A percentile compares a stretch with the other conserved stretches of the same genome.
Evolutionary conservation across 768 basidiomycete species (phyloP).

Genomic region (Lentinula sp.): DNA sequence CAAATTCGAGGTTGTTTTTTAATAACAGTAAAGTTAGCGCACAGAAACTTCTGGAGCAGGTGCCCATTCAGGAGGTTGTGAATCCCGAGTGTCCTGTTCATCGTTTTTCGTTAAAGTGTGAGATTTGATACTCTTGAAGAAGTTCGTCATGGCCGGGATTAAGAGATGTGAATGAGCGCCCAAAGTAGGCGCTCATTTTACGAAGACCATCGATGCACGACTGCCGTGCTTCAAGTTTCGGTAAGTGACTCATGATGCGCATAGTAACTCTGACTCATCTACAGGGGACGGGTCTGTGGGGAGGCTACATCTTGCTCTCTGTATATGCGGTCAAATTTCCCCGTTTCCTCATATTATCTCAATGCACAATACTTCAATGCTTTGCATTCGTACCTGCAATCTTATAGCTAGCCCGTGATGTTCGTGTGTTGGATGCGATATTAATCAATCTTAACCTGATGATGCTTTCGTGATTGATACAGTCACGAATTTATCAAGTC

Average conservation of each 20-base stretch:
- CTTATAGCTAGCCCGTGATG: no score
- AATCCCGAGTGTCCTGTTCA: not conserved
- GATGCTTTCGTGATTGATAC: no score
- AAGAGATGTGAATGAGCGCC: not conserved
- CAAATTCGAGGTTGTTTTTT: not conserved
- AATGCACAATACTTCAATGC: no score
- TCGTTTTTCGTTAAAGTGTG: not conserved
- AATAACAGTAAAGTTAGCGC: slow-evolving; percentile 5
- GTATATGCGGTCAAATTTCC: not conserved
- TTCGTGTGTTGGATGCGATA: no score
- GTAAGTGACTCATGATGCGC: no score
- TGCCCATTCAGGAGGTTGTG: slow-evolving; percentile 47
- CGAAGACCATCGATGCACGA: no score
- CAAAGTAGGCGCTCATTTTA: no score
- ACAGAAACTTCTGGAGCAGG: slow-evolving; percentile 50
- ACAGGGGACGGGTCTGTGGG: not conserved
- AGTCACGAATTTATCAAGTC: no score
- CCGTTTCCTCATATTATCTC: not conserved
- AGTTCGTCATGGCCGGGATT: not conserved
- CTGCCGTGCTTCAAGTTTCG: no score
- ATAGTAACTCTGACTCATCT: no score
- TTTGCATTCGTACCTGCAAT: no score
- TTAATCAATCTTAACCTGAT: no score
- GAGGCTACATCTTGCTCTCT: not conserved
- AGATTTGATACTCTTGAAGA: not conserved